Conservation (phyloP, 2,329 filamentous ascomycete species). For the Sporothrix variecibatus region DNA sequence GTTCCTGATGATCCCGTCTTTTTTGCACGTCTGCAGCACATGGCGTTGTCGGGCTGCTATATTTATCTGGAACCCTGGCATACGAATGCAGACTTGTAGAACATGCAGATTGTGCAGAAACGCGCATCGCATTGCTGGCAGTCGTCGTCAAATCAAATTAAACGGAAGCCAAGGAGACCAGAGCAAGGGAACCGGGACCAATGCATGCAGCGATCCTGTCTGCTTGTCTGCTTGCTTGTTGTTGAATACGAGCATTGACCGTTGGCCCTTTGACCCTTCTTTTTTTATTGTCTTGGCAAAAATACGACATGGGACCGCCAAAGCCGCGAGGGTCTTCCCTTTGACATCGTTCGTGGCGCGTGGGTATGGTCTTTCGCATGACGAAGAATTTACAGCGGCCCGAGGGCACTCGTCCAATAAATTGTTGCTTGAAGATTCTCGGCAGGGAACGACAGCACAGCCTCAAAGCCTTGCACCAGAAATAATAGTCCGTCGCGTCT, state of each 20-base stretch:
- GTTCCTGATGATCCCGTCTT: conserved; percentile 5
- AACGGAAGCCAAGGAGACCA: neutral
- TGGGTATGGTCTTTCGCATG: neutral
- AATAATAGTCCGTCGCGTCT: neutral
- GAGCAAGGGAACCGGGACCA: neutral
- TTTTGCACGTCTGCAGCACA: neutral
- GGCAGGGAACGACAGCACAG: conserved; percentile 19
- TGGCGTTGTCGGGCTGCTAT: neutral
- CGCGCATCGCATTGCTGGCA: neutral
- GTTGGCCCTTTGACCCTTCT: neutral
- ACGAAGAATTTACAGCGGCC: neutral
- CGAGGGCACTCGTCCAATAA: neutral
- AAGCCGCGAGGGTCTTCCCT: neutral
- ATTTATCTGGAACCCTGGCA: neutral
- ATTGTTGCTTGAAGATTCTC: neutral
- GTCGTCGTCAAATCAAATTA: neutral
- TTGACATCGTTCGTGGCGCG: too few species aligned
- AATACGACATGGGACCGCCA: neutral
- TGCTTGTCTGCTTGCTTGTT: neutral
- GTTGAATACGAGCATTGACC: conserved; percentile 2
- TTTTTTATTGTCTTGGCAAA: conserved; percentile 12
- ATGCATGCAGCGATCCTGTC: conserved; percentile 7
- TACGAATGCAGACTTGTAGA: neutral
- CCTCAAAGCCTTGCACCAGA: conserved; percentile 18
- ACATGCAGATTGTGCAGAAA: neutral